Percentiles rank a stretch among this genome's conserved stretches.
phyloP scores from a whole-genome alignment of 1,139 yeast species.

The Saccharomyces hybrid region DNA sequence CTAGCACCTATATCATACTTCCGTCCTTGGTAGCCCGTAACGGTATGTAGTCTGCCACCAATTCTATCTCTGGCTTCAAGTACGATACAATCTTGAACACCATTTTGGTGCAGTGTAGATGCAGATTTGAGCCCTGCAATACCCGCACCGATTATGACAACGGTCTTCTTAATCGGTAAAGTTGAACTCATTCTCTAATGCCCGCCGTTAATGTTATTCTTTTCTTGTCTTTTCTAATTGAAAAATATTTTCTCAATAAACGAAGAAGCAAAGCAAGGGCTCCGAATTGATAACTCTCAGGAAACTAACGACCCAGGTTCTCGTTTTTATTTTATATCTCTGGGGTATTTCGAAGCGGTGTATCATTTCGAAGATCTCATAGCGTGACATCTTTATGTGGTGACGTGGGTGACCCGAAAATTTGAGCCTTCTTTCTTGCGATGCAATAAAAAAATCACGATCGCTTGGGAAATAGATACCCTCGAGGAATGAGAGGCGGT shows the following conservation, averaged over 20 bases:
- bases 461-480: neutral
- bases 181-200: neutral
- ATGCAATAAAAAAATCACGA: neutral
- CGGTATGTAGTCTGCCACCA: constrained; percentile 52
- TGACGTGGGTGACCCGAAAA: neutral
- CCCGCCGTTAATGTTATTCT: neutral
- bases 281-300: neutral
- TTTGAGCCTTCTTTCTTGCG: neutral
- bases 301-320: neutral
- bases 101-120: constrained; percentile 41
- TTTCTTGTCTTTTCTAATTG: neutral
- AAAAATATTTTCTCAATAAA: neutral
- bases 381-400: neutral
- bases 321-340: neutral
- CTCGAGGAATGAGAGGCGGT: neutral
- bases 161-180: constrained; percentile 18
- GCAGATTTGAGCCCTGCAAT: constrained; percentile 78
- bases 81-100: constrained; percentile 41
- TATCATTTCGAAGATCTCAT: neutral
- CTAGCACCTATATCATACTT: constrained; percentile 75
- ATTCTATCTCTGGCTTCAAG: constrained; percentile 52
- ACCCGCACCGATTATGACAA: constrained; percentile 71
- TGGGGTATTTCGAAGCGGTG: neutral
- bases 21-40: constrained; percentile 28
- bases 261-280: neutral